Conservation (phyloP, 75 land plant genomes). For the Adiantum capillusveneris region DNA sequence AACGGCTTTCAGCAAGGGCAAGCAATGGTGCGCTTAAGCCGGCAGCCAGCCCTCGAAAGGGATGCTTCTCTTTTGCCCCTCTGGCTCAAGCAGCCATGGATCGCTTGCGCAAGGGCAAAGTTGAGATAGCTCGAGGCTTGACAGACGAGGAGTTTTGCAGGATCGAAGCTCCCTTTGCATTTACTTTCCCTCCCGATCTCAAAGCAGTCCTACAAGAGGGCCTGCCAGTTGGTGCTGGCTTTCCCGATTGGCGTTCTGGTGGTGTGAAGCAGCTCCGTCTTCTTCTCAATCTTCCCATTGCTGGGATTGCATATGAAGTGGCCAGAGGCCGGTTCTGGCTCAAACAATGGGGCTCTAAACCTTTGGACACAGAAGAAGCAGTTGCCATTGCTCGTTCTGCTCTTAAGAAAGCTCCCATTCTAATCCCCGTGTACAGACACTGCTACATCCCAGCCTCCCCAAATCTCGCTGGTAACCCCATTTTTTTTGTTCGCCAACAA, state of each 20-base stretch:
- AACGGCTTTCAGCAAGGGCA: constrained; percentile 81
- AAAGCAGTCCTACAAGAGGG: constrained; percentile 65
- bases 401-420: constrained; percentile 43
- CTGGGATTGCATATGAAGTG: constrained; percentile 56
- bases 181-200: constrained; percentile 88
- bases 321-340: constrained; percentile 58
- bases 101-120: constrained; percentile 39
- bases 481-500: constrained; percentile 37
- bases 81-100: constrained; percentile 40
- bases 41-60: constrained; percentile 23
- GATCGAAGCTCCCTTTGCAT: constrained; percentile 66
- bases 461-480: constrained; percentile 51
- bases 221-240: constrained; percentile 72
- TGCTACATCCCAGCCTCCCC: constrained; percentile 51
- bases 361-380: constrained; percentile 52
- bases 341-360: constrained; percentile 69
- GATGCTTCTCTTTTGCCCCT: constrained; percentile 24
- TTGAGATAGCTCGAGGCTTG: constrained; percentile 55
- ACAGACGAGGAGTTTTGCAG: constrained; percentile 69
- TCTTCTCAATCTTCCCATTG: constrained; percentile 52
- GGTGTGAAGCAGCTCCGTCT: constrained; percentile 40
- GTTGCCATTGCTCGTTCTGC: constrained; percentile 45
- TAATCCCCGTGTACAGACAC: constrained; percentile 42
- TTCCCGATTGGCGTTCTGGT: constrained; percentile 85
- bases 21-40: constrained; percentile 25